Percentiles rank a stretch among this genome's conserved stretches.
phyloP scores from a whole-genome alignment of 164 flowering plant species.

The Vitis labrusca region DNA sequence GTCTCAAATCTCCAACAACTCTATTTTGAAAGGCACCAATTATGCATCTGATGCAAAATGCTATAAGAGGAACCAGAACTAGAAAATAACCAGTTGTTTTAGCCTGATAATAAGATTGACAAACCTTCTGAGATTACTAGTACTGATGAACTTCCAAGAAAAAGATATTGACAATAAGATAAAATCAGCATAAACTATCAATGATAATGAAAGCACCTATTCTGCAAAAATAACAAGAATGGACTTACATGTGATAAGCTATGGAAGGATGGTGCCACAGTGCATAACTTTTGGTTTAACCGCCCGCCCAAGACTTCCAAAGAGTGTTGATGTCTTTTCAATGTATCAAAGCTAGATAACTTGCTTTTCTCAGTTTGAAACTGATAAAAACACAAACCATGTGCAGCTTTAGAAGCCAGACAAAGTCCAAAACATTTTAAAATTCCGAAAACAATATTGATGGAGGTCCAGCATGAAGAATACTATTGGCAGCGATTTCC shows the following conservation, averaged over 20 bases:
- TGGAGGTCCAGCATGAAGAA: background rate
- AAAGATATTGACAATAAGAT: slow-evolving; percentile 5
- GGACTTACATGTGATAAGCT: slow-evolving; percentile 26
- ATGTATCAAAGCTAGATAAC: background rate
- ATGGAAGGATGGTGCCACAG: slow-evolving; percentile 15
- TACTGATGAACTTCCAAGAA: slow-evolving; percentile 7
- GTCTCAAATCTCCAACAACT: slow-evolving; percentile 18
- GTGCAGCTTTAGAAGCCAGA: slow-evolving; percentile 5
- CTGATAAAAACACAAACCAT: slow-evolving; percentile 11
- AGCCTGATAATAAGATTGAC: slow-evolving; percentile 48
- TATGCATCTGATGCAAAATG: slow-evolving; percentile 56
- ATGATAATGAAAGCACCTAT: background rate
- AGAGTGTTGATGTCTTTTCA: slow-evolving; percentile 10
- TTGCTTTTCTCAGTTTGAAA: slow-evolving; percentile 11
- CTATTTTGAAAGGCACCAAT: slow-evolving; percentile 28
- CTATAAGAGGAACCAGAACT: slow-evolving; percentile 55
- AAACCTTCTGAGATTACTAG: slow-evolving; percentile 24
- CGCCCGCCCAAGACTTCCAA: slow-evolving; percentile 4
- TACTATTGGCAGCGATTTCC: background rate
- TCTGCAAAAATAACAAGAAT: background rate
- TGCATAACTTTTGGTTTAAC: slow-evolving; percentile 10
- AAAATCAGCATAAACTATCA: slow-evolving; percentile 2
- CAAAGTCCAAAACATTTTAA: background rate
- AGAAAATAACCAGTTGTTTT: slow-evolving; percentile 49
- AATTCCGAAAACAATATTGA: background rate